These are phyloP conservation scores for Verbascum thapsus DNA, from an alignment of 257 asterid genomes.

Conservation along the genomic window DNA sequence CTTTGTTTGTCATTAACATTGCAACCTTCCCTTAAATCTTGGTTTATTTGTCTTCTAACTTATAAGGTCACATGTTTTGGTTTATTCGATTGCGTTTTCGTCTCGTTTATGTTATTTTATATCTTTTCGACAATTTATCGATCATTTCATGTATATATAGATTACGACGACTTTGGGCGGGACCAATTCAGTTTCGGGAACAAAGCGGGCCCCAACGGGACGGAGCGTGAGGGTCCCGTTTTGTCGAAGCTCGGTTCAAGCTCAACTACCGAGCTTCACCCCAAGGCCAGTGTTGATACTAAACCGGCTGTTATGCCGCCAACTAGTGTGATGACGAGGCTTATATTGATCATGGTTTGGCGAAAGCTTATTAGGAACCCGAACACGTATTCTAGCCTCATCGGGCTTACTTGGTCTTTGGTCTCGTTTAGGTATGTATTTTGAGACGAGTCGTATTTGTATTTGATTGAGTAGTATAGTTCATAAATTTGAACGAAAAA, in stretches of 20 bases:
- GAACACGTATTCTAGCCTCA: conserved; percentile 65
- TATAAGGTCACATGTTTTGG: conserved; percentile 40
- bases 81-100: not conserved
- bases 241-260: conserved; percentile 86
- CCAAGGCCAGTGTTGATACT: conserved; percentile 48
- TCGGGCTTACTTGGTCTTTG: conserved; percentile 71
- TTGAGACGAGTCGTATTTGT: not conserved
- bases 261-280: conserved; percentile 85
- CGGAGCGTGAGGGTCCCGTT: conserved; percentile 55
- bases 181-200: conserved; percentile 55
- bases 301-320: conserved; percentile 66
- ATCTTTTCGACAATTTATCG: not conserved
- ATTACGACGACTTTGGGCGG: conserved; percentile 83
- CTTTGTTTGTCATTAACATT: conserved; percentile 25
- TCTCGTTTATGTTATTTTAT: not conserved
- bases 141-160: conserved; percentile 31
- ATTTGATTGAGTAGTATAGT: not conserved
- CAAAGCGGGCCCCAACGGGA: conserved; percentile 41
- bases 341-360: conserved; percentile 78
- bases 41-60: conserved; percentile 52
- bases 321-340: conserved; percentile 70
- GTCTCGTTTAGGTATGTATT: conserved; percentile 49
- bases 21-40: conserved; percentile 41
- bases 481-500: not conserved
- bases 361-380: conserved; percentile 71